Evolutionary conservation across 805 yeast species (phyloP).

Genomic region (Metschnikowia lochheadii): DNA sequence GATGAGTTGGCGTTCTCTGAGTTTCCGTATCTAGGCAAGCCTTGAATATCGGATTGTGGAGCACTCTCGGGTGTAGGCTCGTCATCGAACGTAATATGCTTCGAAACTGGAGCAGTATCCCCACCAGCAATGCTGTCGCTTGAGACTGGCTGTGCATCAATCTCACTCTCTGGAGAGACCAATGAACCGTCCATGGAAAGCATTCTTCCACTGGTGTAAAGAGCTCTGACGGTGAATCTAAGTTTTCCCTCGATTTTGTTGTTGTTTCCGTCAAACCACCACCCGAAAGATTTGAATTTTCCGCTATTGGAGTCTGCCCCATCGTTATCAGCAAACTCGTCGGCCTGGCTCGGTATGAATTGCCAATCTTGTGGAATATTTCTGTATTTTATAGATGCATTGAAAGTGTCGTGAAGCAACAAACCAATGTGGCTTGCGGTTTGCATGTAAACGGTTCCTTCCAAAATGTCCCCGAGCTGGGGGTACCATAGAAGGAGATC

Average conservation of each 20-base stretch:
- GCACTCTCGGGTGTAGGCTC: slow-evolving; percentile 5
- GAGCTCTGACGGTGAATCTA: slow-evolving; percentile 65
- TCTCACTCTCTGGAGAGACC: slow-evolving; percentile 52
- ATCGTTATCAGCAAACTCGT: slow-evolving; percentile 38
- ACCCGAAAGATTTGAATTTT: slow-evolving; percentile 62
- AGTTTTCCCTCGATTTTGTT: slow-evolving; percentile 78
- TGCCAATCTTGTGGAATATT: slow-evolving; percentile 85
- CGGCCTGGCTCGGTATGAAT: slow-evolving; percentile 76
- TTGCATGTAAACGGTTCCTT: slow-evolving; percentile 88
- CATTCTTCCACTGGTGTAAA: slow-evolving; percentile 75
- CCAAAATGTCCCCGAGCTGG: slow-evolving; percentile 75
- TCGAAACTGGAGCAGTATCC: slow-evolving; percentile 7
- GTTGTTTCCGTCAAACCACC: slow-evolving; percentile 81
- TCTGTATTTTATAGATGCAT: slow-evolving; percentile 83
- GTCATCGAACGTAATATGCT: slow-evolving; percentile 18
- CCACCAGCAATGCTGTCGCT: slow-evolving; percentile 27
- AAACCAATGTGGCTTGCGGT: slow-evolving; percentile 93
- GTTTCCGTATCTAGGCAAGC: slow-evolving; percentile 5
- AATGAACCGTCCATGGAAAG: slow-evolving; percentile 88
- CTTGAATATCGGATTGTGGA: not conserved
- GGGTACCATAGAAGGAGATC: slow-evolving; percentile 90
- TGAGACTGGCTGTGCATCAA: slow-evolving; percentile 51
- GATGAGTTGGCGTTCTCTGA: slow-evolving; percentile 5
- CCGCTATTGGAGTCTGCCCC: slow-evolving; percentile 17
- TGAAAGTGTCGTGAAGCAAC: slow-evolving; percentile 87